Base-by-base conservation (phyloP, 2,329 filamentous ascomycete species). In the Stemphylium beticola region DNA sequence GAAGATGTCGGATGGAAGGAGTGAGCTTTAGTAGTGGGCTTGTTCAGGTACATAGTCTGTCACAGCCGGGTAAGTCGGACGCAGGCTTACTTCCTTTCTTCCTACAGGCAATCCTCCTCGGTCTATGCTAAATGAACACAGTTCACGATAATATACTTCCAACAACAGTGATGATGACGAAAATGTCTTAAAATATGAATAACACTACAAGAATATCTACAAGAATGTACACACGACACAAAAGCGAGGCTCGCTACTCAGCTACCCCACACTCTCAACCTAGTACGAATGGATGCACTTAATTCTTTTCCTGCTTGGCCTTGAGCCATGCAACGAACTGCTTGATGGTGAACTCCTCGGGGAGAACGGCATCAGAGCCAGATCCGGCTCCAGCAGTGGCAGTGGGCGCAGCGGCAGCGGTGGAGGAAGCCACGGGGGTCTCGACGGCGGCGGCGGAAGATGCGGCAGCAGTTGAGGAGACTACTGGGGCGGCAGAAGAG, bases 251-350 rank as follows among this genome's bases (percentile, higher is more conserved):
- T 14, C 4, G 17, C 18, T 34, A 34, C 3, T 44, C 6, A n/a
- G 9, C 17, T 7, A 9, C 11, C 7, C 4, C 2, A 4, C 15
- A 18, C 31, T 14, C 42, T 6, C 15, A 36, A 31, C 41, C 58
- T 39, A 51, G 26, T 11, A 29, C 8, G 9, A 10, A 29, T 29
- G 2, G 1, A 29, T 29, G 9, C 11, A 29, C 26, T 9, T 29
- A 29, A 34, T 55, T 55, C 47, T 46, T 45, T 36, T 41, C 47
- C 15, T 42, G 42, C 45, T 62, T 66, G 2, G 58, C 60, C 64
- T 58, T 64, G 40, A 69, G 55, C 66, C 66, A 71, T 5, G 65
- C 61, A 40, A 70, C 57, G 57, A 70, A 64, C 36, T 70, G 54
- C 54, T 63, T 57, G 41, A 69, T 60, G 11, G 66, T 69, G 60